Evolutionary conservation across 2,329 filamentous ascomycete species (phyloP).

Genomic region (Cladophialophora carrionii): DNA sequence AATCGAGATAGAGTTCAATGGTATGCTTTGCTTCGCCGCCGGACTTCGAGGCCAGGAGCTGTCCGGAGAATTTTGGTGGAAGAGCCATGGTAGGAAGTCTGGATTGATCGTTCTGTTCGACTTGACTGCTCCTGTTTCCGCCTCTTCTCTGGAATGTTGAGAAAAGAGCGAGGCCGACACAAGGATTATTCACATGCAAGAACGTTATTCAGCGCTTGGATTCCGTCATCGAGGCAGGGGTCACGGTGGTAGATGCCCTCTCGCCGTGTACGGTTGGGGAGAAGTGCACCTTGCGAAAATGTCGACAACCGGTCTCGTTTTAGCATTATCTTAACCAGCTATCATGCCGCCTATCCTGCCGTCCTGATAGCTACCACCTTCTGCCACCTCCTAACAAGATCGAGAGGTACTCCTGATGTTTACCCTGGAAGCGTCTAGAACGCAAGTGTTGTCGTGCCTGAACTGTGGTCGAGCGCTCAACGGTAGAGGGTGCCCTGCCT

Average conservation of each 20-base stretch:
- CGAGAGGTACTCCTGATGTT: background rate
- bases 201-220: slow-evolving; percentile 19
- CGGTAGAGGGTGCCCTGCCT: background rate
- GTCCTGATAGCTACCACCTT: background rate
- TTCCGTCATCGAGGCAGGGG: slow-evolving; percentile 20
- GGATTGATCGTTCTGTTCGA: background rate
- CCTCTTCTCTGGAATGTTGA: background rate
- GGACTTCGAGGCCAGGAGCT: slow-evolving; percentile 47
- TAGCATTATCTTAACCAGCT: no score
- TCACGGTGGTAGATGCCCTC: background rate
- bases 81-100: slow-evolving; percentile 55
- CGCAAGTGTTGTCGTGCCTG: no score
- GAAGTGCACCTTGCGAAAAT: background rate
- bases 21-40: slow-evolving; percentile 55
- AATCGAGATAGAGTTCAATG: slow-evolving; percentile 74
- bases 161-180: background rate
- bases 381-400: background rate
- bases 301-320: no score
- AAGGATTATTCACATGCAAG: slow-evolving; percentile 9
- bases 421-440: background rate
- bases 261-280: background rate
- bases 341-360: background rate
- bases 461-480: background rate
- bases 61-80: slow-evolving; percentile 62
- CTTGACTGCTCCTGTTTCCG: background rate